Percentiles rank a stretch among this genome's conserved stretches.
These are phyloP conservation scores for Grosmannia clavigera DNA, from an alignment of 2,329 filamentous ascomycete genomes.

Conservation along the genomic window DNA sequence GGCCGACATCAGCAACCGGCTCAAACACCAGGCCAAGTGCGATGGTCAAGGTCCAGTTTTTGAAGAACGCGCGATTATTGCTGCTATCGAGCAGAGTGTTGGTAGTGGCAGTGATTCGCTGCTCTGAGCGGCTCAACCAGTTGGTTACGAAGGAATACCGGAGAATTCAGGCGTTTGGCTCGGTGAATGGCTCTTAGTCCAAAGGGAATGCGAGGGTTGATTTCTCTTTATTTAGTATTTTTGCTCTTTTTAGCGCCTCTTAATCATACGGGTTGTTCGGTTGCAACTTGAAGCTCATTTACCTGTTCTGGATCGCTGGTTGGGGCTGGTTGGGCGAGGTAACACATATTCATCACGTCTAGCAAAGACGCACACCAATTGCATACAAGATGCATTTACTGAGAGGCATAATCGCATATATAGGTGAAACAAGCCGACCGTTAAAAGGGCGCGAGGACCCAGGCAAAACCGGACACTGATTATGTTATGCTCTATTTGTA, in stretches of 20 bases:
- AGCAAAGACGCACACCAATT: not conserved
- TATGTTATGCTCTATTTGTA: not conserved
- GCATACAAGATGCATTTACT: not conserved
- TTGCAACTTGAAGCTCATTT: not conserved
- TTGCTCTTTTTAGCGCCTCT: not conserved
- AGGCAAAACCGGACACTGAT: not conserved
- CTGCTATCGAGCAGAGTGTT: constrained; percentile 68
- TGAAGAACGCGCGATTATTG: constrained; percentile 58
- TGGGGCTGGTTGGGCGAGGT: not conserved
- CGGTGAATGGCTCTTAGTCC: not conserved
- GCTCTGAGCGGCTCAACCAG: constrained; percentile 18
- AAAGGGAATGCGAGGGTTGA: not conserved
- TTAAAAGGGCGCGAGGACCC: no score
- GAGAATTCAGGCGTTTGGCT: constrained; percentile 1
- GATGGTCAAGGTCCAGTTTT: constrained; percentile 86
- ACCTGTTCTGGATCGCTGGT: not conserved
- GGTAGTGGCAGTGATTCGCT: constrained; percentile 69
- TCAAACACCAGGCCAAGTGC: constrained; percentile 66
- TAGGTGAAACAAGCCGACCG: no score
- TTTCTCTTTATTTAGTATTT: not conserved
- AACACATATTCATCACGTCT: not conserved
- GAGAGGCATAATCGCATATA: not conserved
- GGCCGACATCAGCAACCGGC: constrained; percentile 62
- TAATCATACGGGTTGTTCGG: not conserved
- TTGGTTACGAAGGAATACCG: not conserved